These are phyloP conservation scores for Colletotrichum tamarilloi DNA, from an alignment of 2,329 filamentous ascomycete species.

Conservation along the genomic window DNA sequence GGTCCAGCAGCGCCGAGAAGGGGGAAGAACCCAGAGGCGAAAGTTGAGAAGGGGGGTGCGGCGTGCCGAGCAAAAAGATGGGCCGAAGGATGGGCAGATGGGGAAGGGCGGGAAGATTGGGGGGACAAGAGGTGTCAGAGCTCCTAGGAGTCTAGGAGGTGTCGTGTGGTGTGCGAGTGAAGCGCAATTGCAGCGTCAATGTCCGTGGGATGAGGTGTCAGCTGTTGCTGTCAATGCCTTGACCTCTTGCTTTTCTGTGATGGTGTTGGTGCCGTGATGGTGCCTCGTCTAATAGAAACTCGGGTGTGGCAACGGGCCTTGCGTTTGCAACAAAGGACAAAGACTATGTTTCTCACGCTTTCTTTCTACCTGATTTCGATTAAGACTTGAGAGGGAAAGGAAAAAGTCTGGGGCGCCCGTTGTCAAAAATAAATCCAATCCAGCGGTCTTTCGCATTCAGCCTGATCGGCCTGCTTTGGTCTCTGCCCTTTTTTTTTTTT, in stretches of 20 bases:
- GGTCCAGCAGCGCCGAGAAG: constrained; percentile 5
- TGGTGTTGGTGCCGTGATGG: not conserved
- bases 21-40: constrained; percentile 5
- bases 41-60: not conserved
- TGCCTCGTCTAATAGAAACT: constrained; percentile 13
- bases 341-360: not conserved
- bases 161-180: constrained; percentile 19
- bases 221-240: constrained; percentile 1
- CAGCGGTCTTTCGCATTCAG: not conserved
- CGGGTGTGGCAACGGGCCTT: constrained; percentile 1
- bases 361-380: not conserved
- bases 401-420: not conserved
- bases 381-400: not conserved
- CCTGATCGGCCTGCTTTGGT: not conserved
- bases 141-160: constrained; percentile 8
- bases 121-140: constrained; percentile 31
- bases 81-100: constrained; percentile 18
- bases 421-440: too few relatives aligned
- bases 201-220: constrained; percentile 22
- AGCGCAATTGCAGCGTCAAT: constrained; percentile 14
- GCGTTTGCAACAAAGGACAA: constrained; percentile 29
- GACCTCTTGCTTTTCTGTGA: not conserved
- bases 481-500: not conserved
- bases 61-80: constrained; percentile 17
- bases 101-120: constrained; percentile 29